Evolutionary conservation across 257 asterid genomes (phyloP), one percentile per base, ranked within the genome.

Genomic region (Lithospermum erythrorhizon): DNA sequence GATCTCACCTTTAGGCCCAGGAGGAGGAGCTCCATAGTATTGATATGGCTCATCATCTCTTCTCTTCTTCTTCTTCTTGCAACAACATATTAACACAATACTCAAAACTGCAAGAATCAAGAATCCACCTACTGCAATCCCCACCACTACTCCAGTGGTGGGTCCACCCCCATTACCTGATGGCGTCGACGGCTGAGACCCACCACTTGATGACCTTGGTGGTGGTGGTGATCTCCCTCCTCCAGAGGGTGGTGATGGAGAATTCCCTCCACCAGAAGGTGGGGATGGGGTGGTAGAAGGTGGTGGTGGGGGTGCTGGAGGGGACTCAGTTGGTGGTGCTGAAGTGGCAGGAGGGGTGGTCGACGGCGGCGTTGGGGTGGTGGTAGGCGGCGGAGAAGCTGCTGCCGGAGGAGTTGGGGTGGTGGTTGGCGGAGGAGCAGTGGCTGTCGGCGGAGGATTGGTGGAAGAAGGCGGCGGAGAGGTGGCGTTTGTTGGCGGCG

Each of bases 91-190:
- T 61, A 68, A 79, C 58, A 85, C 24, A 56, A 83, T 25, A 58
- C 83, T 78, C 67, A 88, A 22, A 54, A 83, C 51, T 37, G 69
- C 81, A n/a, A 88, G 72, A 57, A 85, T 41, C 0, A 79, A 62
- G 5, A 88, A 85, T 45, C 85, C 95, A 5, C 81, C 95, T 5
- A 85, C 48, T 8, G 93, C 95, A 21, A 88, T 75, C 24, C 95
- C 95, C 14, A 85, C 82, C 16, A 81, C 85, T 69, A 52, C 8
- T 41, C 79, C 85, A 4, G 85, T 73, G 7, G 95, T 68, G 19
- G 79, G 66, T 18, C 75, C 67, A 23, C 70, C 68, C 8, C 72
- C 78, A 22, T 27, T 72, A 23, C 21, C 60, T 21, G 54, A 27
- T 7, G 81, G 60, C 21, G 82, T 68, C 9, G 78, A 63, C 15